Conservation (phyloP, 208 protist genomes). For the Acanthamoeba triangularis region DNA sequence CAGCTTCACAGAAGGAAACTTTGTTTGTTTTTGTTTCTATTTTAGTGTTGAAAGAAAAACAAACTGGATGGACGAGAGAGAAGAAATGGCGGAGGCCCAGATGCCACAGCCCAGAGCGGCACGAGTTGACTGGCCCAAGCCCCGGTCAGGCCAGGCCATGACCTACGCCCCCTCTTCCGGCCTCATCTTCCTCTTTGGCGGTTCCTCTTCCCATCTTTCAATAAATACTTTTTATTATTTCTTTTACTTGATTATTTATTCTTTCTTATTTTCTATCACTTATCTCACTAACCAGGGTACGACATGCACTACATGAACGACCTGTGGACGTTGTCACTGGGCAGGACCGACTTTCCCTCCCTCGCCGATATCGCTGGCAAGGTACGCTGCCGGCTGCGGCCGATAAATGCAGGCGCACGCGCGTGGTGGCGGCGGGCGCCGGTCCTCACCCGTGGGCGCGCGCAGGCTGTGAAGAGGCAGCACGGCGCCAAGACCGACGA, state of each 20-base stretch:
- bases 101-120: no score
- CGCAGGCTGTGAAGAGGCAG: background rate
- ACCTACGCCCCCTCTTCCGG: background rate
- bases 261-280: background rate
- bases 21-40: no score
- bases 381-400: no score
- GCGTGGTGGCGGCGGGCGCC: no score
- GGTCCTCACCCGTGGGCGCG: background rate
- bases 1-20: no score
- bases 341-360: background rate
- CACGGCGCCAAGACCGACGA: background rate
- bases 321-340: constrained; percentile 1
- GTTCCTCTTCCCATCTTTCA: background rate
- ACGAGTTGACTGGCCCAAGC: background rate
- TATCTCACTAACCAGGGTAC: background rate
- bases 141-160: background rate
- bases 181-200: background rate
- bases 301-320: constrained; percentile 1
- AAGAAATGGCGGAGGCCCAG: no score
- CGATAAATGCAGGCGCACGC: no score
- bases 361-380: background rate
- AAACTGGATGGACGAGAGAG: no score
- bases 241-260: background rate
- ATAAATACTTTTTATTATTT: background rate
- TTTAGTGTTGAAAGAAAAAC: no score